A percentile compares a stretch with the other conserved stretches of the same genome.
Evolutionary conservation across 202 grass and related monocot genomes (phyloP).

Genomic region (Alloteropsis angusta): DNA sequence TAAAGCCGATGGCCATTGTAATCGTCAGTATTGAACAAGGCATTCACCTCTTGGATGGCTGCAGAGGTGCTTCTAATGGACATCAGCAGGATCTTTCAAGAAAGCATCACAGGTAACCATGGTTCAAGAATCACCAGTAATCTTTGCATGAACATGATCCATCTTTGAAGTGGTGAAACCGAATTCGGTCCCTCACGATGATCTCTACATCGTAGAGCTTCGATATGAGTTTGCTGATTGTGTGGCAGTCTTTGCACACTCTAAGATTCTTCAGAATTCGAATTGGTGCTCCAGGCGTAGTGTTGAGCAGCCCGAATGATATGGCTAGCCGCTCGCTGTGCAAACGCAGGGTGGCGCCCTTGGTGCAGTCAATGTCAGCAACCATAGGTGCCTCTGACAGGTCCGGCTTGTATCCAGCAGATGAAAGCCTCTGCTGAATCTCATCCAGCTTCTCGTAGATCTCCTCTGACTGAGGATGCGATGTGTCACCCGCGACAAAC

Average conservation of each 20-base stretch:
- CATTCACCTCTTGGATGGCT: neutral
- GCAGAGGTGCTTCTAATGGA: neutral
- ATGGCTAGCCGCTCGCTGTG: constrained; percentile 81
- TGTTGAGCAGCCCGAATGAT: constrained; percentile 60
- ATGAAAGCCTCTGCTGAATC: constrained; percentile 34
- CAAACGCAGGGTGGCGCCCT: constrained; percentile 41
- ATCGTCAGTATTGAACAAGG: neutral
- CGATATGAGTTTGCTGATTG: constrained; percentile 58
- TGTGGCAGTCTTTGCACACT: constrained; percentile 72
- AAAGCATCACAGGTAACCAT: neutral
- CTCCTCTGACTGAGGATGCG: constrained; percentile 43
- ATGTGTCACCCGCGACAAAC: constrained; percentile 74
- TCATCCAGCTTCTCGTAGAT: constrained; percentile 62
- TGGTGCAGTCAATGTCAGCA: constrained; percentile 28
- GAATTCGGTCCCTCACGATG: constrained; percentile 58
- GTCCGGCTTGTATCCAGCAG: constrained; percentile 56
- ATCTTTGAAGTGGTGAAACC: constrained; percentile 75
- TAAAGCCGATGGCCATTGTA: neutral
- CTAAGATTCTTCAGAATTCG: constrained; percentile 74
- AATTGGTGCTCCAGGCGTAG: constrained; percentile 30
- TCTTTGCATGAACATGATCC: constrained; percentile 67
- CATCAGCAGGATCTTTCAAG: neutral
- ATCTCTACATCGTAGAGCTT: constrained; percentile 44
- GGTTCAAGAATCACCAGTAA: constrained; percentile 56
- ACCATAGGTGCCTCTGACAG: constrained; percentile 53